A percentile compares a stretch with the other conserved stretches of the same genome.
Evolutionary conservation across 169 alveolate species (phyloP).

Genomic region (Pseudocohnilembus persalinus): DNA sequence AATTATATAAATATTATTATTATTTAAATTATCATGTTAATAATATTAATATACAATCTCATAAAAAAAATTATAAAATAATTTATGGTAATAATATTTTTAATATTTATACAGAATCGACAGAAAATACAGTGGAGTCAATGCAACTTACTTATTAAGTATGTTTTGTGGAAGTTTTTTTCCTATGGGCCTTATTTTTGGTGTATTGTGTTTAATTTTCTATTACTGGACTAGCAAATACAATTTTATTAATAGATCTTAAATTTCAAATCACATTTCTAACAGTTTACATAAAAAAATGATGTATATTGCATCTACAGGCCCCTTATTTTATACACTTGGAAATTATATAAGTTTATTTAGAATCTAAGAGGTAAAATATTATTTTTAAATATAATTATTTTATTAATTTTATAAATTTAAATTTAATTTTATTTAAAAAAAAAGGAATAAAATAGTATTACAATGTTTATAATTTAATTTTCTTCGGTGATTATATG

Average conservation of each 20-base stretch:
- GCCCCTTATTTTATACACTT: background rate
- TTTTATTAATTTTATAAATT: too few relatives aligned
- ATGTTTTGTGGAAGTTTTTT: background rate
- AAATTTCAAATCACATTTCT: background rate
- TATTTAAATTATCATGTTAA: too few relatives aligned
- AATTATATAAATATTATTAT: too few relatives aligned
- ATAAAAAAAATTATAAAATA: too few relatives aligned
- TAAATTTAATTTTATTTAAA: too few relatives aligned
- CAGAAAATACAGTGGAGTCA: background rate
- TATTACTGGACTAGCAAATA: background rate
- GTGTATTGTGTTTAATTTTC: background rate
- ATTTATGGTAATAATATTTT: too few relatives aligned
- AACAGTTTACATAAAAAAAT: background rate
- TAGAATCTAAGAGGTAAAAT: background rate
- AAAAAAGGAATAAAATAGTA: background rate
- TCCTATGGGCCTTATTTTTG: background rate
- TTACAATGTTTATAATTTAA: background rate
- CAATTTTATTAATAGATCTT: background rate
- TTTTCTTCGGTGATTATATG: background rate
- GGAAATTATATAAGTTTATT: background rate
- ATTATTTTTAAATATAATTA: too few relatives aligned
- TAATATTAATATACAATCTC: too few relatives aligned
- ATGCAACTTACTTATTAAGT: background rate
- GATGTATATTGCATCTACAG: background rate
- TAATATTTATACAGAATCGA: too few relatives aligned